phyloP scores from a whole-genome alignment of 2,329 filamentous ascomycete genomes.

The Truncatella angustata region DNA sequence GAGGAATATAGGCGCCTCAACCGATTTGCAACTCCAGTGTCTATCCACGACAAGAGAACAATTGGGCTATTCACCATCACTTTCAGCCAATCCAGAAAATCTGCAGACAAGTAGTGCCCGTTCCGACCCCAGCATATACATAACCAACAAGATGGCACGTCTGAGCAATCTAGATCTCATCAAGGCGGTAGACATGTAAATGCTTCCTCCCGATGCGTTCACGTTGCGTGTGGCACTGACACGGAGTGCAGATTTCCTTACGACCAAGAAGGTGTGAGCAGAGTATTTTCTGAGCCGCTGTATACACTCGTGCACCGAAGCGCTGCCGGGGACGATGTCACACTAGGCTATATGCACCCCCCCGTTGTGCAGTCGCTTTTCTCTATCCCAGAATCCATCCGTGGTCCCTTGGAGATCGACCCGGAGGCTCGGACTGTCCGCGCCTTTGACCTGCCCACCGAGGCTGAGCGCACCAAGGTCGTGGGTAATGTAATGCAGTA shows the following conservation, averaged over 20 bases:
- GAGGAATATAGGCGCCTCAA: no score
- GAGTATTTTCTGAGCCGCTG: conserved; percentile 54
- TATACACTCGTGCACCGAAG: conserved; percentile 54
- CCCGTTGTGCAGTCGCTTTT: conserved; percentile 48
- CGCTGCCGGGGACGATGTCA: conserved; percentile 1
- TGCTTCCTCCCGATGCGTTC: conserved; percentile 12
- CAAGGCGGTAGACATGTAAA: conserved; percentile 54
- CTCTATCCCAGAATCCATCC: conserved; percentile 45
- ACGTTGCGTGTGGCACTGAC: not conserved
- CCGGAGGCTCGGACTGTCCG: conserved; percentile 59
- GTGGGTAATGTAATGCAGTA: conserved; percentile 58
- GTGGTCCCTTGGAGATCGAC: conserved; percentile 62
- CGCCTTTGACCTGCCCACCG: conserved; percentile 57
- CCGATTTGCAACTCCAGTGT: no score
- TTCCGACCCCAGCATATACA: not conserved
- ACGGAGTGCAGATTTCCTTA: conserved; percentile 82
- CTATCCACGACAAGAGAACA: no score
- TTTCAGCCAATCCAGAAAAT: not conserved
- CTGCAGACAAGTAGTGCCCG: not conserved
- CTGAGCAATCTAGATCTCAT: conserved; percentile 50
- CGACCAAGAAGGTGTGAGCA: conserved; percentile 54
- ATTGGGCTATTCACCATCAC: no score
- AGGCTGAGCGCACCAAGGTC: conserved; percentile 59
- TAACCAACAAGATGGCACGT: conserved; percentile 10
- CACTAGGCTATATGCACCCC: conserved; percentile 57